These are phyloP conservation scores for Halophytophthora batemanensis DNA, from an alignment of 352 stramenopile genomes.

Conservation along the genomic window DNA sequence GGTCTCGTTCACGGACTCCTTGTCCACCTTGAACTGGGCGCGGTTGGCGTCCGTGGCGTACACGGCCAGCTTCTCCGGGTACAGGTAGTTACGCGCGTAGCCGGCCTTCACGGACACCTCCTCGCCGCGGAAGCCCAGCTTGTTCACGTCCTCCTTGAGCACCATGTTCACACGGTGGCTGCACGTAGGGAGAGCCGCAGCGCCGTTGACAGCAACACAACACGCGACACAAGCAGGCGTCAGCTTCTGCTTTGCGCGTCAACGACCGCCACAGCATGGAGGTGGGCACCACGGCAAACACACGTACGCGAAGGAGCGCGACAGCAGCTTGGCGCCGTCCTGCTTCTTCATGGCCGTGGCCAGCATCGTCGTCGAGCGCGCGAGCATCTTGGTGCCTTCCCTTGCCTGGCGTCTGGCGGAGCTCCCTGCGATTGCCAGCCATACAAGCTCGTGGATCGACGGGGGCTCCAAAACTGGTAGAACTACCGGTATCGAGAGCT, in stretches of 20 bases:
- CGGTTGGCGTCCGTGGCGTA: constrained; percentile 92
- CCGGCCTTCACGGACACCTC: constrained; percentile 92
- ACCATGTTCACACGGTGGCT: constrained; percentile 86
- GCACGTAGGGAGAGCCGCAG: background rate
- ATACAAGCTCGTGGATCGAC: too few species aligned
- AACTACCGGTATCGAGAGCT: too few species aligned
- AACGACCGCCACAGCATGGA: background rate
- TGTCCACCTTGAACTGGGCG: constrained; percentile 77
- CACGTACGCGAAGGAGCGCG: constrained; percentile 67
- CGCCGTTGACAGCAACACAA: background rate
- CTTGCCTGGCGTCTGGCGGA: background rate
- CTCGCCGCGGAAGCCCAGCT: constrained; percentile 88
- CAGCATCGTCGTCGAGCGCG: constrained; percentile 28
- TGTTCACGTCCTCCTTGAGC: constrained; percentile 80
- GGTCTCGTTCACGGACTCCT: constrained; percentile 44
- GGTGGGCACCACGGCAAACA: too few species aligned
- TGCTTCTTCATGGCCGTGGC: constrained; percentile 32
- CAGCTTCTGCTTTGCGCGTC: background rate
- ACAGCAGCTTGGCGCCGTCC: constrained; percentile 36
- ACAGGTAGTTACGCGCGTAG: constrained; percentile 93
- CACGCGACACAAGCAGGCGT: background rate
- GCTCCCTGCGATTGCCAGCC: too few species aligned
- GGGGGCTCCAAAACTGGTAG: too few species aligned
- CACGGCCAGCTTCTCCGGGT: constrained; percentile 92
- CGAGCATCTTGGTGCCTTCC: constrained; percentile 33